phyloP scores from a whole-genome alignment of 768 basidiomycete species.

The Pleurotus pulmonarius region DNA sequence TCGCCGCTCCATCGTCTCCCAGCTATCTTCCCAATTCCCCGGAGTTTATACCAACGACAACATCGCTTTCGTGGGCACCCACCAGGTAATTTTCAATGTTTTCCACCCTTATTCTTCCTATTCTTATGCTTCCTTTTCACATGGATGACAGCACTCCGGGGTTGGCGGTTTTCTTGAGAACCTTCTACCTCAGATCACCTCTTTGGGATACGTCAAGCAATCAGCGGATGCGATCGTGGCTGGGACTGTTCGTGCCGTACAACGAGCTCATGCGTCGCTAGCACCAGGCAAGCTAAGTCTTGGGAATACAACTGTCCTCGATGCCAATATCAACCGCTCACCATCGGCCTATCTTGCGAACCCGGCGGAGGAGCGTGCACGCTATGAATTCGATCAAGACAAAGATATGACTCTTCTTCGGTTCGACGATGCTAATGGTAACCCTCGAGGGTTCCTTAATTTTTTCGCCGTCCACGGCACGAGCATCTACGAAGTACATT shows the following conservation, averaged over 20 bases:
- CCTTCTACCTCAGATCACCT: constrained; percentile 71
- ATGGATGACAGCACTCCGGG: constrained; percentile 52
- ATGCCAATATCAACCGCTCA: constrained; percentile 71
- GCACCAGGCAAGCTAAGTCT: constrained; percentile 55
- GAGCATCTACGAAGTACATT: constrained; percentile 64
- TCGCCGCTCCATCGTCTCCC: constrained; percentile 61
- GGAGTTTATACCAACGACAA: constrained; percentile 68
- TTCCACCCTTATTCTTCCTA: not conserved
- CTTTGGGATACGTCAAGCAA: constrained; percentile 69
- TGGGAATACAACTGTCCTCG: constrained; percentile 66
- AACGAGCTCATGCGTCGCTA: constrained; percentile 61
- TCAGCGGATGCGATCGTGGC: constrained; percentile 69
- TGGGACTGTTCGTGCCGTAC: constrained; percentile 67
- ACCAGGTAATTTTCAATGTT: constrained; percentile 22
- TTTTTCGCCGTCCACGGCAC: constrained; percentile 82
- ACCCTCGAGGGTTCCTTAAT: constrained; percentile 62
- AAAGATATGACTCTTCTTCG: constrained; percentile 67
- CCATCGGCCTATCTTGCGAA: constrained; percentile 78
- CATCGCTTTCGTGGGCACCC: constrained; percentile 72
- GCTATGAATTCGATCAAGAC: constrained; percentile 69
- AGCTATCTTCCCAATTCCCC: constrained; percentile 53
- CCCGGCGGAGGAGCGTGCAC: constrained; percentile 62
- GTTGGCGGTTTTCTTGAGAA: constrained; percentile 80
- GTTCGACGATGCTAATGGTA: constrained; percentile 57
- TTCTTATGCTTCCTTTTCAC: not conserved